Conservation (phyloP, 768 basidiomycete genomes). For the Leucocoprinus leucothites region DNA sequence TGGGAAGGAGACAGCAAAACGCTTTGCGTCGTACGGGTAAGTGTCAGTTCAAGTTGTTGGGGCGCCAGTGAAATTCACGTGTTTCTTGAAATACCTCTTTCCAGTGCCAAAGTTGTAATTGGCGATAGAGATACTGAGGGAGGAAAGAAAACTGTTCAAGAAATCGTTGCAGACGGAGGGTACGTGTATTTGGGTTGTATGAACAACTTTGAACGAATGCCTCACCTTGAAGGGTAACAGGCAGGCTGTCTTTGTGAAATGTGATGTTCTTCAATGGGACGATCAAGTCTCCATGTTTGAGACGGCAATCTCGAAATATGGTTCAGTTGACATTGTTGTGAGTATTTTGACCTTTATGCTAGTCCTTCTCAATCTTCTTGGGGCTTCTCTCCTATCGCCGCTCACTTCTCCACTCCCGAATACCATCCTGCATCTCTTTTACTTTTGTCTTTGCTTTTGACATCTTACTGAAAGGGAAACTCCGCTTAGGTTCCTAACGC, state of each 20-base stretch:
- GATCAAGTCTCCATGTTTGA: conserved; percentile 52
- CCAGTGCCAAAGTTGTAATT: conserved; percentile 51
- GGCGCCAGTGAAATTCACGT: neutral
- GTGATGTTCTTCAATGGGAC: conserved; percentile 54
- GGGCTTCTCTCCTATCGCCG: no score
- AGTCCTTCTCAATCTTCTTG: neutral
- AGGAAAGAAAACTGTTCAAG: conserved; percentile 35
- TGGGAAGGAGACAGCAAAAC: conserved; percentile 46
- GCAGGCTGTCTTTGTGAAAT: conserved; percentile 36
- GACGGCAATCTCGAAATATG: conserved; percentile 40
- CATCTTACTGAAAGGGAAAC: neutral
- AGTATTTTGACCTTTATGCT: conserved; percentile 14
- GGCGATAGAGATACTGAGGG: conserved; percentile 45
- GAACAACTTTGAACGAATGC: neutral
- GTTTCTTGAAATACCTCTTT: neutral
- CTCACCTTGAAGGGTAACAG: conserved; percentile 24
- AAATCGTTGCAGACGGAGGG: conserved; percentile 43
- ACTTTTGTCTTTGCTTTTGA: neutral
- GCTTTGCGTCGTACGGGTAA: conserved; percentile 52
- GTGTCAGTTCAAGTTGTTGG: conserved; percentile 10
- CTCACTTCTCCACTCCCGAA: no score
- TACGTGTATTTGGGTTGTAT: conserved; percentile 20
- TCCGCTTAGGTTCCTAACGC: conserved; percentile 43
- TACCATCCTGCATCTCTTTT: neutral
- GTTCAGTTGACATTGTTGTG: conserved; percentile 53